phyloP scores from a whole-genome alignment of 1,139 yeast species.

The Casaregolazyma lundiana region DNA sequence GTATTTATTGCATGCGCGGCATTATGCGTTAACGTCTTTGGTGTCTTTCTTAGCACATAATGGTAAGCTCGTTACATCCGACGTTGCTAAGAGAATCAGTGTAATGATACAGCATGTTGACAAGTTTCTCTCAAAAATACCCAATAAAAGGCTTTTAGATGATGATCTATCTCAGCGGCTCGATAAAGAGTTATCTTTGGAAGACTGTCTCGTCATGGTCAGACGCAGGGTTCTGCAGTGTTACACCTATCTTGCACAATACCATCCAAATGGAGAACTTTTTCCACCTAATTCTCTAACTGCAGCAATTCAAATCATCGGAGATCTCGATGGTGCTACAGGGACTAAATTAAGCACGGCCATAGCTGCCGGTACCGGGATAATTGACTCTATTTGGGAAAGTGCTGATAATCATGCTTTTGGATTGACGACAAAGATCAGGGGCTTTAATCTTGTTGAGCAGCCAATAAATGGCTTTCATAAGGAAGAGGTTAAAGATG shows the following conservation, averaged over 20 bases:
- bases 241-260: slow-evolving; percentile 28
- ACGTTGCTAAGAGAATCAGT: slow-evolving; percentile 36
- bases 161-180: slow-evolving; percentile 27
- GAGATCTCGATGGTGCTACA: slow-evolving; percentile 30
- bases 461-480: slow-evolving; percentile 12
- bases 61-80: slow-evolving; percentile 35
- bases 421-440: slow-evolving; percentile 32
- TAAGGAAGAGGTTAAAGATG: slow-evolving; percentile 18
- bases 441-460: slow-evolving; percentile 23
- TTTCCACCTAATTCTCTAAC: slow-evolving; percentile 34
- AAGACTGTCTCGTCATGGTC: slow-evolving; percentile 30
- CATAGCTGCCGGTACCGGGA: slow-evolving; percentile 32
- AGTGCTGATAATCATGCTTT: slow-evolving; percentile 33
- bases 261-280: slow-evolving; percentile 25
- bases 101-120: slow-evolving; percentile 32
- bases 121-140: slow-evolving; percentile 27
- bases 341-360: slow-evolving; percentile 31
- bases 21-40: slow-evolving; percentile 35
- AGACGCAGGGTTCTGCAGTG: slow-evolving; percentile 35
- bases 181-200: slow-evolving; percentile 24
- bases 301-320: slow-evolving; percentile 32
- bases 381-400: slow-evolving; percentile 32
- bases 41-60: slow-evolving; percentile 35
- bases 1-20: slow-evolving; percentile 35
- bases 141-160: slow-evolving; percentile 25